Conservation (phyloP, 305 asterid species). For the Fraxinus angustifolia region DNA sequence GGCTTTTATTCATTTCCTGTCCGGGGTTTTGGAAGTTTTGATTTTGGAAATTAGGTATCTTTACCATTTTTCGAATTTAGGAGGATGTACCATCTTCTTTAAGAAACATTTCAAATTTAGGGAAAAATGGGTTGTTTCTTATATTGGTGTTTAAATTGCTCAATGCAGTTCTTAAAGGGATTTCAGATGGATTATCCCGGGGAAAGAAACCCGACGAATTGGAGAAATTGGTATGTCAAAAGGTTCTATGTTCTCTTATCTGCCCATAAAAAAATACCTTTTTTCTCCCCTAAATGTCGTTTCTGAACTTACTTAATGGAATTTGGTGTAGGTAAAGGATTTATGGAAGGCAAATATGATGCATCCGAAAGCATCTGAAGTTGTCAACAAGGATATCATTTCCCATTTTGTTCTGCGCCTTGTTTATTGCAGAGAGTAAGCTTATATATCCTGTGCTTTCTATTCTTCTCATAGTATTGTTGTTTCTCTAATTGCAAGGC, state of each 20-base stretch:
- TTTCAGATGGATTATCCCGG: constrained; percentile 82
- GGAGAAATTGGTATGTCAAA: constrained; percentile 50
- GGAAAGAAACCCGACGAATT: constrained; percentile 83
- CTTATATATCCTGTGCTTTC: constrained; percentile 13
- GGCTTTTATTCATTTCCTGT: not conserved
- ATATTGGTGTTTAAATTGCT: constrained; percentile 13
- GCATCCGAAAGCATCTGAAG: constrained; percentile 62
- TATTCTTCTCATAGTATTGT: not conserved
- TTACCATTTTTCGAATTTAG: not conserved
- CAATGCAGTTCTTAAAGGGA: constrained; percentile 76
- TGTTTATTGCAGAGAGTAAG: constrained; percentile 93
- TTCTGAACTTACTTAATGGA: constrained; percentile 13
- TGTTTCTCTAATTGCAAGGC: not conserved
- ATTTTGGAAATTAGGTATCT: not conserved
- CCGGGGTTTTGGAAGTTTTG: not conserved
- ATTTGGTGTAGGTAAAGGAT: constrained; percentile 42
- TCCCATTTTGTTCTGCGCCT: constrained; percentile 94
- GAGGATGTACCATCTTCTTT: not conserved
- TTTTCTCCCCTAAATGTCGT: not conserved
- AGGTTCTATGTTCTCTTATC: not conserved
- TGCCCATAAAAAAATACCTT: not conserved
- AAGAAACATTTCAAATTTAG: constrained; percentile 2
- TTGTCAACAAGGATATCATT: constrained; percentile 66
- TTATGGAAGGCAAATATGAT: constrained; percentile 64
- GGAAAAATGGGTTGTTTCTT: not conserved